Conservation (phyloP, 2,329 filamentous ascomycete genomes). For the Colletotrichum echinochloae region DNA sequence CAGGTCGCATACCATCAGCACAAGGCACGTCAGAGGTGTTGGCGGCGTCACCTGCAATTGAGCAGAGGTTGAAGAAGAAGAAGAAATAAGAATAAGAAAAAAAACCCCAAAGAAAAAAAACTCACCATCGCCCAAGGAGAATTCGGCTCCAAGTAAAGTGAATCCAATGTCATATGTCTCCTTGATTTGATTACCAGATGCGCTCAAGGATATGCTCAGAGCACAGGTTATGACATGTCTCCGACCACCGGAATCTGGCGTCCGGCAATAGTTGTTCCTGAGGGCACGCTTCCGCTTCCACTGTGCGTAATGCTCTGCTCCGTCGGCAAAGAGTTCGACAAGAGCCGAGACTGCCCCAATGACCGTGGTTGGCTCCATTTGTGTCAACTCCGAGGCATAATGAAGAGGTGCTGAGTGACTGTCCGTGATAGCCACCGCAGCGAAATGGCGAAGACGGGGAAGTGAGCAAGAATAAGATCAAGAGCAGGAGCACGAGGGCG, state of each 20-base stretch:
- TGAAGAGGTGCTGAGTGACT: constrained; percentile 5
- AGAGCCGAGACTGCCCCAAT: constrained; percentile 42
- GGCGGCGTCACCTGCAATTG: too few relatives aligned
- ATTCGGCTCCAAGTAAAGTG: constrained; percentile 51
- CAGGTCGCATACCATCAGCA: constrained; percentile 2
- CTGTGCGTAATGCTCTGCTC: constrained; percentile 46
- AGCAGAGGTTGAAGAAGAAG: not conserved
- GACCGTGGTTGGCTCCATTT: constrained; percentile 43
- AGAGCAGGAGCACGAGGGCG: not conserved
- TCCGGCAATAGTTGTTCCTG: constrained; percentile 50
- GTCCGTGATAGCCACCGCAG: not conserved
- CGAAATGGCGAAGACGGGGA: not conserved
- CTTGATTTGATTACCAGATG: constrained; percentile 48
- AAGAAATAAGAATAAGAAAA: constrained; percentile 1
- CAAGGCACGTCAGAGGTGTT: constrained; percentile 40
- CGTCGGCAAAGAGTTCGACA: constrained; percentile 38
- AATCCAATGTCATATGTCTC: constrained; percentile 50
- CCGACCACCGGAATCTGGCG: constrained; percentile 18
- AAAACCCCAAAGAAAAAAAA: constrained; percentile 11
- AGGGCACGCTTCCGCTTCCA: constrained; percentile 51
- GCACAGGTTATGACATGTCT: constrained; percentile 47
- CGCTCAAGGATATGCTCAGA: constrained; percentile 50
- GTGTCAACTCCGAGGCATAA: constrained; percentile 29
- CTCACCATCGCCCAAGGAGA: constrained; percentile 52
- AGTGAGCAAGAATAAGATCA: not conserved